phyloP scores from a whole-genome alignment of 192 early-diverging fungal genomes.

The Linnemannia schmuckeri region DNA sequence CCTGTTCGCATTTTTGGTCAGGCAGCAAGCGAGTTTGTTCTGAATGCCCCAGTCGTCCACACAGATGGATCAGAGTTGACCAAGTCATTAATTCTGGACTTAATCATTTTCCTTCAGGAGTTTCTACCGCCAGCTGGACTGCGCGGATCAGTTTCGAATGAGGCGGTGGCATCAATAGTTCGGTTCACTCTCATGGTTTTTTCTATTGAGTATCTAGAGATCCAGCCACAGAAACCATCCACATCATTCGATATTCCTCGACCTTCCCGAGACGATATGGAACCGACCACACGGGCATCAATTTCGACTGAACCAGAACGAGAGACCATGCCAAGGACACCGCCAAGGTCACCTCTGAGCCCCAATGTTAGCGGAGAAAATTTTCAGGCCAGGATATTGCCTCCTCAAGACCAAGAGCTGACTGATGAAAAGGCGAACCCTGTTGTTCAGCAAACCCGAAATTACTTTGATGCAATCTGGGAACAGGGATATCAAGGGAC shows the following conservation, averaged over 20 bases:
- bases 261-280: slow-evolving; percentile 3
- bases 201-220: slow-evolving; percentile 36
- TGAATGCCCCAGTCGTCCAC: slow-evolving; percentile 14
- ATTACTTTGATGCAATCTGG: slow-evolving; percentile 42
- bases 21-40: slow-evolving; percentile 33
- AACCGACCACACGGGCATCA: slow-evolving; percentile 20
- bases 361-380: slow-evolving; percentile 45
- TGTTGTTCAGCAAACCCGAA: slow-evolving; percentile 14
- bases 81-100: slow-evolving; percentile 32
- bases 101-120: slow-evolving; percentile 24
- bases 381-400: slow-evolving; percentile 19
- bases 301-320: slow-evolving; percentile 15
- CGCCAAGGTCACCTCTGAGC: slow-evolving; percentile 39
- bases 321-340: slow-evolving; percentile 28
- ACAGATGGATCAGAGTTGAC: slow-evolving; percentile 20
- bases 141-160: slow-evolving; percentile 9
- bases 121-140: slow-evolving; percentile 36
- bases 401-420: slow-evolving; percentile 1
- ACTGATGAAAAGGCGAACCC: slow-evolving; percentile 29
- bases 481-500: slow-evolving; percentile 20
- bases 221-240: background rate
- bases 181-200: slow-evolving; percentile 27
- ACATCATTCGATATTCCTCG: background rate
- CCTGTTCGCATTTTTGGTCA: slow-evolving; percentile 24
- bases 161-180: slow-evolving; percentile 13